These are phyloP conservation scores for Sesbania bispinosa DNA, from an alignment of 306 rosid genomes.

Conservation along the genomic window DNA sequence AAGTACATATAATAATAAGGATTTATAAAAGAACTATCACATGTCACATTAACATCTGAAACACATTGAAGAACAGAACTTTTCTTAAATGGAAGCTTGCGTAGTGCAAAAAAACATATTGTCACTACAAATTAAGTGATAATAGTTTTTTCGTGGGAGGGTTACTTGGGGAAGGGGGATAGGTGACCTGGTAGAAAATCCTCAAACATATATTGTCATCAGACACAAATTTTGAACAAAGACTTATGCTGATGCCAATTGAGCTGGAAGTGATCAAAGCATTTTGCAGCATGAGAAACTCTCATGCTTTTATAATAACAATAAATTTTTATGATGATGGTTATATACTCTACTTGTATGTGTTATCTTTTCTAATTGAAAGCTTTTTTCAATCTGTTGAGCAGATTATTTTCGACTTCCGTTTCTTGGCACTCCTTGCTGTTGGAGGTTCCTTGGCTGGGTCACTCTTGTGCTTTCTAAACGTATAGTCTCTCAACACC, in stretches of 20 bases:
- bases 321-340: background rate
- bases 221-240: background rate
- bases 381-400: slow-evolving; percentile 23
- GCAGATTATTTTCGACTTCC: slow-evolving; percentile 91
- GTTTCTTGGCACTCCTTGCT: slow-evolving; percentile 93
- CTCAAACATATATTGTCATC: background rate
- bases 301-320: background rate
- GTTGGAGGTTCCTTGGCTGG: slow-evolving; percentile 96
- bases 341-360: background rate
- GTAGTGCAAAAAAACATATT: background rate
- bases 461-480: slow-evolving; percentile 91
- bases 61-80: background rate
- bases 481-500: slow-evolving; percentile 48
- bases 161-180: background rate
- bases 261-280: background rate
- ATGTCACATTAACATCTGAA: background rate
- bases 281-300: background rate
- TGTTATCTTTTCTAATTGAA: slow-evolving; percentile 2
- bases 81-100: background rate
- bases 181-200: background rate
- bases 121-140: background rate
- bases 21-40: background rate
- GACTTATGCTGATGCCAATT: background rate
- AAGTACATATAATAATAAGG: background rate
- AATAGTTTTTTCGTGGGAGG: background rate